A percentile compares a stretch with the other conserved stretches of the same genome.
Conservation (phyloP, 148 eudicot genomes). For the Persicaria maculosa region DNA sequence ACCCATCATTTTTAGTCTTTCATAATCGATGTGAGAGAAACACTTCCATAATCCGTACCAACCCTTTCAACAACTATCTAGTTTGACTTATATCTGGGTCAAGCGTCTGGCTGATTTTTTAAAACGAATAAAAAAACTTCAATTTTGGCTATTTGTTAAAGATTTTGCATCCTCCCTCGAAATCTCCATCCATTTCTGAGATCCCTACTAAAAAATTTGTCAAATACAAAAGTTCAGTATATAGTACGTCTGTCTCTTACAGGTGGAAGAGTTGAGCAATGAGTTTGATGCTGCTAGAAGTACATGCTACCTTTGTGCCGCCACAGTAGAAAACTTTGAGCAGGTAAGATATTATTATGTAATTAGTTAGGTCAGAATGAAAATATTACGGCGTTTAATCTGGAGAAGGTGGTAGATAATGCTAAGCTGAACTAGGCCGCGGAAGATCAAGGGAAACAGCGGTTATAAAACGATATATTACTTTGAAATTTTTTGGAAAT, state of each 20-base stretch:
- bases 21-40: too few species aligned
- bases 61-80: too few species aligned
- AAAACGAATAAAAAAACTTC: not conserved
- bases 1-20: too few species aligned
- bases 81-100: not conserved
- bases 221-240: too few species aligned
- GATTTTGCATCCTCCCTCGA: not conserved
- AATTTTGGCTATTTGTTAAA: not conserved
- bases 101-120: not conserved
- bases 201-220: too few species aligned
- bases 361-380: too few species aligned
- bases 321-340: constrained; percentile 73
- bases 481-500: too few species aligned
- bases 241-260: too few species aligned
- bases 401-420: not conserved
- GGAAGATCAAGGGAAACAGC: too few species aligned
- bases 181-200: too few species aligned
- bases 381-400: not conserved
- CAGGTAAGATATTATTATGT: constrained; percentile 31
- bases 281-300: constrained; percentile 93
- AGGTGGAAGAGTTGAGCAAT: constrained; percentile 47
- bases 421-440: not conserved
- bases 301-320: constrained; percentile 83
- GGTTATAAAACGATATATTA: too few species aligned
- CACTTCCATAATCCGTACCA: too few species aligned